Conservation (phyloP, 169 alveolate species). For the Plasmodium billcollinsi region DNA sequence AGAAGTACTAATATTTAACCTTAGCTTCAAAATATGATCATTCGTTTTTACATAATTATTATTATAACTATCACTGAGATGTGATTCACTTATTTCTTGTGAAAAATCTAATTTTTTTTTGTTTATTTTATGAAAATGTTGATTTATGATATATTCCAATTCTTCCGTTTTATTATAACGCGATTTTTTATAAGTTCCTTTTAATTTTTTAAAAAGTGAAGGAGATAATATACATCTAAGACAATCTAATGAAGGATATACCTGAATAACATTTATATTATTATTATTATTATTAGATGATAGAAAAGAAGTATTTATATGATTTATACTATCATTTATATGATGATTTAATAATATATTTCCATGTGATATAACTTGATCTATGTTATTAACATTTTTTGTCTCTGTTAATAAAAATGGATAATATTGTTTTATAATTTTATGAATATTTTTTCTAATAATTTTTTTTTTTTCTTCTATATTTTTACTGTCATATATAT, state of each 20-base stretch:
- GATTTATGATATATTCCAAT: constrained; percentile 31
- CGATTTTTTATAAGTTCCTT: constrained; percentile 28
- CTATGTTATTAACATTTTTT: constrained; percentile 10
- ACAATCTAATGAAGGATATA: constrained; percentile 50
- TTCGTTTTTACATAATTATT: no score
- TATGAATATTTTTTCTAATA: constrained; percentile 46
- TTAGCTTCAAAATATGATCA: neutral
- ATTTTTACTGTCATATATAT: neutral
- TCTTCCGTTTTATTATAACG: constrained; percentile 24
- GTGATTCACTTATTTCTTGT: neutral
- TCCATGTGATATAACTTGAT: constrained; percentile 61
- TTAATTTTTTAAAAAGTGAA: constrained; percentile 26
- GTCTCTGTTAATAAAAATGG: constrained; percentile 73
- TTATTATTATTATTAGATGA: neutral
- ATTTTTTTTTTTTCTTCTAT: constrained; percentile 15
- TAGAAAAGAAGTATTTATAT: neutral
- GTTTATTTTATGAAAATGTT: constrained; percentile 15
- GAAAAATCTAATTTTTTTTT: neutral
- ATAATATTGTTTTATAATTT: constrained; percentile 27
- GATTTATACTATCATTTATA: neutral
- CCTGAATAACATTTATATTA: constrained; percentile 9
- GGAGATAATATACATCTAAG: constrained; percentile 32
- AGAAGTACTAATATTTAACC: no score
- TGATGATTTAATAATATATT: constrained; percentile 23
- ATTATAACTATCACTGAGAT: neutral